Conservation (phyloP, 2,329 filamentous ascomycete species). For the Colletotrichum musicola region DNA sequence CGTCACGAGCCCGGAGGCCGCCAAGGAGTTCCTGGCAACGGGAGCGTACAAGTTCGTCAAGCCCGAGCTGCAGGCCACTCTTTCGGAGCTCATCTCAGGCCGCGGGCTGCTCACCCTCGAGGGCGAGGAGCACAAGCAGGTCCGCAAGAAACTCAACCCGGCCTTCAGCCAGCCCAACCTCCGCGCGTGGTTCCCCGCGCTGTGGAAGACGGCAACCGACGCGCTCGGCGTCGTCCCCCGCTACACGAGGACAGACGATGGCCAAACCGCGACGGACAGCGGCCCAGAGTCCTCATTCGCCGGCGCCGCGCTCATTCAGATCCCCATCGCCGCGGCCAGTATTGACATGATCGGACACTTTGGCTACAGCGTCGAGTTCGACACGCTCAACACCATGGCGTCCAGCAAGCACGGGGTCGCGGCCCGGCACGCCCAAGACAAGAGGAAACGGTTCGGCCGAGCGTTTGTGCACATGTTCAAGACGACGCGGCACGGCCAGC, state of each 20-base stretch:
- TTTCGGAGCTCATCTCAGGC: not conserved
- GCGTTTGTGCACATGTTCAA: not conserved
- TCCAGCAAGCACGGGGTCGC: not conserved
- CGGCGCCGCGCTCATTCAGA: not conserved
- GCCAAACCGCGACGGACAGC: not conserved
- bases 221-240: not conserved
- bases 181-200: not conserved
- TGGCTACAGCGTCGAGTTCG: not conserved
- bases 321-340: not conserved
- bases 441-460: not conserved
- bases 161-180: not conserved
- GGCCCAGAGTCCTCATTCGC: not conserved
- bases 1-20: slow-evolving; percentile 24
- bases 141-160: not conserved
- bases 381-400: not conserved
- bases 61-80: not conserved
- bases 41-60: slow-evolving; percentile 31
- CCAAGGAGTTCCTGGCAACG: slow-evolving; percentile 26
- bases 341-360: not conserved
- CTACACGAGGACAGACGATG: not conserved
- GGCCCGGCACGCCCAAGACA: not conserved
- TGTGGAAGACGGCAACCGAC: not conserved
- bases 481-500: not conserved
- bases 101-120: not conserved
- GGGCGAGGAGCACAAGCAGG: not conserved